Evolutionary conservation across 768 basidiomycete species (phyloP), one percentile per base, ranked within the genome.

Genomic region (Ramaria sp.): DNA sequence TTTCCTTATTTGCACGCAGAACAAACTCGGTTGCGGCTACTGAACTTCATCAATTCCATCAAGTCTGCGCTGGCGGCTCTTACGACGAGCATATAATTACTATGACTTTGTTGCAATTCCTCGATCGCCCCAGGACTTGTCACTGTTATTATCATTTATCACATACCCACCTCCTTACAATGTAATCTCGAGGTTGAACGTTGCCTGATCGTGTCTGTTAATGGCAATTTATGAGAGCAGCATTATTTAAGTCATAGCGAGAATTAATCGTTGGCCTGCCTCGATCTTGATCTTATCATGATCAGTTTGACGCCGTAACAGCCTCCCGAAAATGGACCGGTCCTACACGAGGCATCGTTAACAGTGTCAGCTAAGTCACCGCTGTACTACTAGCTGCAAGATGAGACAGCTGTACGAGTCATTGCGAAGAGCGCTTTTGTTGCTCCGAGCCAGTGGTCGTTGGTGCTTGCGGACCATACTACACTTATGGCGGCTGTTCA

Each of bases 41-140:
- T 59, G n/a, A 49, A 59, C 34, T 59, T 59, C 41, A 59, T 59
- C 33, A 43, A 24, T 12, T 55, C 53, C 3, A 56, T 59, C 46
- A 59, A 59, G 37, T 34, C 59, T 20, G 59, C 59, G 11, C 41
- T 59, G 22, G 59, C 59, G n/a, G 47, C 54, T 15, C 27, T 49
- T 17, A 49, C 48, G 17, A 49, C 48, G 13, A 22, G 48, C 6
- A 7, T 49, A 22, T 49, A 24, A 30, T 33, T 49, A 7, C n/a
- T 3, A 9, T 2, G 17, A 4, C 10, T 43, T 43, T 43, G 42
- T n/a, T 22, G 4, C 17, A 9, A 17, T 43, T 22, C 17, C 17
- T 19, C 17, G 13, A 22, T 22, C n/a, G 7, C 20, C n/a, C 42
- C 17, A 27, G 27, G n/a, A n/a, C 42, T n/a, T 43, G 42, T 19